A percentile compares a stretch with the other conserved stretches of the same genome.
phyloP scores from a whole-genome alignment of 2,329 filamentous ascomycete species.

The Clarireedia paspali region DNA sequence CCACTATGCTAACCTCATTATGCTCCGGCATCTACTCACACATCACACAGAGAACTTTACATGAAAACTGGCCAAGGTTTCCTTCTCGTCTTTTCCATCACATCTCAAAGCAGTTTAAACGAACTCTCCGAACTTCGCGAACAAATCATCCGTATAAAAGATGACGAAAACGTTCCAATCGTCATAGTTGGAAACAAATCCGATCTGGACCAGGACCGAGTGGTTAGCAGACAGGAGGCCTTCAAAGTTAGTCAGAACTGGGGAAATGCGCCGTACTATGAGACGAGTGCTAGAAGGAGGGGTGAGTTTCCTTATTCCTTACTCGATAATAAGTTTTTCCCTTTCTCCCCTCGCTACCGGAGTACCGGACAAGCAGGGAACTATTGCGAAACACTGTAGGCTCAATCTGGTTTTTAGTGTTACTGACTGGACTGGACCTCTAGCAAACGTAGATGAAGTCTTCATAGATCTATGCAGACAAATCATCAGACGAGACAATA shows the following conservation, averaged over 20 bases:
- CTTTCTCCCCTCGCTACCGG: background rate
- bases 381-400: too few relatives aligned
- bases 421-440: too few relatives aligned
- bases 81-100: slow-evolving; percentile 68
- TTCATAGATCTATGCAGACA: slow-evolving; percentile 61
- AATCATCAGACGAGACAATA: slow-evolving; percentile 53
- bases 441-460: slow-evolving; percentile 62
- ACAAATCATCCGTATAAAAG: slow-evolving; percentile 67
- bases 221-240: slow-evolving; percentile 55
- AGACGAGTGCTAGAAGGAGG: slow-evolving; percentile 58
- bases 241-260: slow-evolving; percentile 61
- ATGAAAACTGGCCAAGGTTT: slow-evolving; percentile 73
- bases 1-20: background rate
- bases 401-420: too few relatives aligned
- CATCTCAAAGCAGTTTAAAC: slow-evolving; percentile 58
- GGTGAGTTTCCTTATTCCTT: slow-evolving; percentile 26
- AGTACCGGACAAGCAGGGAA: background rate
- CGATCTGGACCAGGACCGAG: slow-evolving; percentile 64
- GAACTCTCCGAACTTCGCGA: slow-evolving; percentile 66
- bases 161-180: slow-evolving; percentile 60
- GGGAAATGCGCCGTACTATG: slow-evolving; percentile 68
- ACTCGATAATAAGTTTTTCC: background rate
- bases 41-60: slow-evolving; percentile 52
- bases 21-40: background rate
- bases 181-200: slow-evolving; percentile 71